These are phyloP conservation scores for Lophium mytilinum DNA, from an alignment of 495 filamentous ascomycete species.

Conservation along the genomic window DNA sequence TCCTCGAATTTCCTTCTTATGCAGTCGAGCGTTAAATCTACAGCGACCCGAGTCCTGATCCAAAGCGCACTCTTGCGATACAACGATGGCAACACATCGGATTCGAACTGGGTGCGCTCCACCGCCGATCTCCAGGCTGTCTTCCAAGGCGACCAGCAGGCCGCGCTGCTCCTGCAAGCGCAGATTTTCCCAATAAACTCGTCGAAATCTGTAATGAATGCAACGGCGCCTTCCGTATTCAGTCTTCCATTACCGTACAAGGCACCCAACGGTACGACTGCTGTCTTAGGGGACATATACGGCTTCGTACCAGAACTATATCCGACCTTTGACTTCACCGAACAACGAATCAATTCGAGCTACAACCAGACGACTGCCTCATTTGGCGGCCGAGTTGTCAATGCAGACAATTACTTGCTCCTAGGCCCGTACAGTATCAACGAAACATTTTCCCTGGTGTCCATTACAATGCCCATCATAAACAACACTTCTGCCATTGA, in stretches of 20 bases:
- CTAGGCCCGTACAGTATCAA: conserved; percentile 65
- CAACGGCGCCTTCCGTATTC: conserved; percentile 40
- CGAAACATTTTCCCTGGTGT: conserved; percentile 63
- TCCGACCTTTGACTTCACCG: conserved; percentile 61
- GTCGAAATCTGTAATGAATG: conserved; percentile 53
- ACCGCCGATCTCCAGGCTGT: conserved; percentile 53
- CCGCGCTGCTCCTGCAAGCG: conserved; percentile 55
- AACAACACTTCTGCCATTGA: conserved; percentile 49
- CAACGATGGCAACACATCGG: conserved; percentile 48
- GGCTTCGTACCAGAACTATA: conserved; percentile 64
- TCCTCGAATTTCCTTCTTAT: conserved; percentile 66
- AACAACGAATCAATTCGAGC: conserved; percentile 32
- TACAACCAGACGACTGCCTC: conserved; percentile 33
- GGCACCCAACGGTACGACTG: conserved; percentile 46
- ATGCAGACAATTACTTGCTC: conserved; percentile 46
- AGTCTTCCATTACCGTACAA: conserved; percentile 34
- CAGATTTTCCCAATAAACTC: conserved; percentile 56
- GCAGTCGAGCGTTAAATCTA: conserved; percentile 57
- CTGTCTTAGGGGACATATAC: conserved; percentile 50
- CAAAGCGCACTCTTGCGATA: conserved; percentile 56
- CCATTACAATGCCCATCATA: conserved; percentile 66
- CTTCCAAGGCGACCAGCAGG: conserved; percentile 41
- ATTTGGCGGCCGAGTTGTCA: conserved; percentile 45
- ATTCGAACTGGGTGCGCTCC: conserved; percentile 48
- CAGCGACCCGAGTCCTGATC: conserved; percentile 58